Evolutionary conservation across 345 rosid genomes (phyloP).

Genomic region (Reutealis trisperma): DNA sequence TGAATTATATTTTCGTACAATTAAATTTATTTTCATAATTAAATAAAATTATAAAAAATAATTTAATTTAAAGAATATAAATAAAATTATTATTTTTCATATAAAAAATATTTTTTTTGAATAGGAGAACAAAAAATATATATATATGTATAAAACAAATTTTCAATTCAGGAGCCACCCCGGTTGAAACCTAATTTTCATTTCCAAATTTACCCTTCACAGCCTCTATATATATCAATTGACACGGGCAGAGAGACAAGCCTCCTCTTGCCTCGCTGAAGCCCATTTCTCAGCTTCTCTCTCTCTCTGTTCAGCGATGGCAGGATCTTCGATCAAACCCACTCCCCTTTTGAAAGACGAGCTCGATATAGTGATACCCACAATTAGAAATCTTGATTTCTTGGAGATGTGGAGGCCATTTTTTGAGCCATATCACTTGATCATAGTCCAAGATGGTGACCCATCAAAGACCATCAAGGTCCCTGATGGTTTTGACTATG

Average conservation of each 20-base stretch:
- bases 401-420: constrained; percentile 59
- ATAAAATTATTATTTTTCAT: too few relatives aligned
- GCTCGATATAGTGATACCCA: constrained; percentile 55
- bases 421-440: constrained; percentile 54
- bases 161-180: too few relatives aligned
- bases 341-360: constrained; percentile 50
- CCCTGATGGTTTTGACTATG: constrained; percentile 56
- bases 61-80: too few relatives aligned
- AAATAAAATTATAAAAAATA: too few relatives aligned
- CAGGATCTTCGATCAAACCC: constrained; percentile 34
- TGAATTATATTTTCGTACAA: too few relatives aligned
- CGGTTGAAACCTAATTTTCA: too few relatives aligned
- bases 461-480: constrained; percentile 53
- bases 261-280: not conserved
- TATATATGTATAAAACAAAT: too few relatives aligned
- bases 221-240: constrained; percentile 3
- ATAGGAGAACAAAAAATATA: too few relatives aligned
- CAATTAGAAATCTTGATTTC: constrained; percentile 50
- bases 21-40: too few relatives aligned
- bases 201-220: not conserved
- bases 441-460: constrained; percentile 56
- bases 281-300: not conserved
- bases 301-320: constrained; percentile 14
- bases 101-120: too few relatives aligned
- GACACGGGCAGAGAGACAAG: not conserved